These are phyloP conservation scores for Xylariales sp. DNA, from an alignment of 2,329 filamentous ascomycete genomes.

Conservation along the genomic window DNA sequence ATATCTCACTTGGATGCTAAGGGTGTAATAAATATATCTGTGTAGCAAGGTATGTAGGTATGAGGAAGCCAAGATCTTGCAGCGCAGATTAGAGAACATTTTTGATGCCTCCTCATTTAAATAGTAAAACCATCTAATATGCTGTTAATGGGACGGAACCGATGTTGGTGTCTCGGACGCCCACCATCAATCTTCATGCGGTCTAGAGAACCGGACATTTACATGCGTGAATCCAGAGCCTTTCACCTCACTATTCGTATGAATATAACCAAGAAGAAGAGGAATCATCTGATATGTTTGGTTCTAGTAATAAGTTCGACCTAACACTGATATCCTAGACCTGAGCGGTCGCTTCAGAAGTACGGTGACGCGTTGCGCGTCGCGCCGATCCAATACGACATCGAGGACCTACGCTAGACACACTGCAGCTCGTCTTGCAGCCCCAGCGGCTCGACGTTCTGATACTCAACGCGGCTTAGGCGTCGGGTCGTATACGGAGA, in stretches of 20 bases:
- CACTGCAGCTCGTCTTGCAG: no score
- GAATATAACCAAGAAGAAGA: no score
- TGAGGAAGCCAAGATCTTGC: background rate
- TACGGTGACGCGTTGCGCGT: constrained; percentile 59
- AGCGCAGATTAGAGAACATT: no score
- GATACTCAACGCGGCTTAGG: constrained; percentile 61
- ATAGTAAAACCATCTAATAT: no score
- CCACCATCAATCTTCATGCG: no score
- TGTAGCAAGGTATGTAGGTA: background rate
- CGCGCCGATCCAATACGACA: constrained; percentile 58
- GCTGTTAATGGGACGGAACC: background rate
- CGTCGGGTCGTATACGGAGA: constrained; percentile 61
- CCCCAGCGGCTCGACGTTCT: constrained; percentile 58
- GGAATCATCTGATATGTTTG: constrained; percentile 38
- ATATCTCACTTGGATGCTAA: no score
- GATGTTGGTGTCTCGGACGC: background rate
- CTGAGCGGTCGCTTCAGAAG: constrained; percentile 50
- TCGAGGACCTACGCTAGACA: constrained; percentile 58
- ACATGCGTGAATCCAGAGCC: no score
- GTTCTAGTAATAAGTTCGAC: constrained; percentile 40
- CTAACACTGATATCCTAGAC: constrained; percentile 42
- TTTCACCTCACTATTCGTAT: background rate
- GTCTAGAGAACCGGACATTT: no score
- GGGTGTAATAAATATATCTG: no score
- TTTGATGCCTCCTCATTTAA: no score